A percentile compares a stretch with the other conserved stretches of the same genome.
These are phyloP conservation scores for Ophiocordyceps australis DNA, from an alignment of 2,329 filamentous ascomycete species.

Conservation along the genomic window DNA sequence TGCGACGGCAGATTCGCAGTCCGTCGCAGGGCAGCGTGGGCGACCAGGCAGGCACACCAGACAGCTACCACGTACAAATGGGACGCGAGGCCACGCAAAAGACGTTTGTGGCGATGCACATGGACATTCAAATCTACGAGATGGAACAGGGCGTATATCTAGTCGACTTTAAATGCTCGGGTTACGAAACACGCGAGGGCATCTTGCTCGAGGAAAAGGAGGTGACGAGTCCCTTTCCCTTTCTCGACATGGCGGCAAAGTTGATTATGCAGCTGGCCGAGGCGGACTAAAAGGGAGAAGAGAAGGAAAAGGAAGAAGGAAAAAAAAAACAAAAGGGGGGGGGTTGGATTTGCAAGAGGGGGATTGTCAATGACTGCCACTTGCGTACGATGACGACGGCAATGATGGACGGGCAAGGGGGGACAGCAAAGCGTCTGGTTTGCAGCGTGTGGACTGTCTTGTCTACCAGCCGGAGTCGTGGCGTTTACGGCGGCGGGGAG, in stretches of 20 bases:
- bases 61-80: constrained; percentile 19
- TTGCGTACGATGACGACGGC: too few relatives aligned
- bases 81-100: constrained; percentile 22
- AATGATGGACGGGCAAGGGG: too few relatives aligned
- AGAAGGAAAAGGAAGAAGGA: too few relatives aligned
- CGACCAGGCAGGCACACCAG: constrained; percentile 8
- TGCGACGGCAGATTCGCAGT: constrained; percentile 2
- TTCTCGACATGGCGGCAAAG: constrained; percentile 81
- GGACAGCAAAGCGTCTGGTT: too few relatives aligned
- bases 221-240: constrained; percentile 87
- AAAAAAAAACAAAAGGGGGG: too few relatives aligned
- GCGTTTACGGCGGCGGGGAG: too few relatives aligned
- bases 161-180: constrained; percentile 96
- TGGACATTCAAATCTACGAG: constrained; percentile 91
- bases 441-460: too few relatives aligned
- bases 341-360: too few relatives aligned
- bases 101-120: constrained; percentile 74
- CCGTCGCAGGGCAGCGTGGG: constrained; percentile 3
- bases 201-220: constrained; percentile 78
- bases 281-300: constrained; percentile 31
- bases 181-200: constrained; percentile 70
- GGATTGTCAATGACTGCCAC: too few relatives aligned
- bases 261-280: constrained; percentile 88
- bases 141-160: constrained; percentile 87
- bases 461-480: too few relatives aligned